phyloP scores from a whole-genome alignment of 208 protist genomes.

The Leishmania lainsoni region DNA sequence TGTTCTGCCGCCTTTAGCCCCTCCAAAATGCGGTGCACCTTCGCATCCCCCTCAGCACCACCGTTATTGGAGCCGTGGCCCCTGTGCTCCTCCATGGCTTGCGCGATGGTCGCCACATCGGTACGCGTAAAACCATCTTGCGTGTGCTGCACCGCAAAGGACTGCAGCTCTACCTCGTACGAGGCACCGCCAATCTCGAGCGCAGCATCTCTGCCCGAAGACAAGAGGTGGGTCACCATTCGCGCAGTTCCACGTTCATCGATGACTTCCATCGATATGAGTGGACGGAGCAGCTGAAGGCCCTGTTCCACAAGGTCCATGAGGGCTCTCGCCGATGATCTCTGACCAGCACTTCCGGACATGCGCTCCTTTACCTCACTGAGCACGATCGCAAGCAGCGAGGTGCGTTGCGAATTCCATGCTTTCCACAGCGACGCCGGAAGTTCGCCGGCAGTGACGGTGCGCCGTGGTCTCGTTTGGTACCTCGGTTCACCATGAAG shows the following conservation, averaged over 20 bases:
- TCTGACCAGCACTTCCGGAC: neutral
- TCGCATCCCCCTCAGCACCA: neutral
- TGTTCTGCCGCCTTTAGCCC: constrained; percentile 19
- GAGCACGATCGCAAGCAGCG: constrained; percentile 2
- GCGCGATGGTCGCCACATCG: constrained; percentile 6
- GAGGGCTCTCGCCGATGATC: neutral
- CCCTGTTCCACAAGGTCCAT: constrained; percentile 14
- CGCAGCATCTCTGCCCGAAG: neutral
- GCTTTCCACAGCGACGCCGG: neutral
- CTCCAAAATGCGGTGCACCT: neutral
- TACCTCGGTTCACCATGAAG: neutral
- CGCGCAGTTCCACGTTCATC: constrained; percentile 20
- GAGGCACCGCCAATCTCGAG: constrained; percentile 13
- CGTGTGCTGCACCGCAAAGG: constrained; percentile 17
- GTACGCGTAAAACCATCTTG: constrained; percentile 19
- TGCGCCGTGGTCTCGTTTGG: neutral
- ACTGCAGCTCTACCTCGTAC: constrained; percentile 19
- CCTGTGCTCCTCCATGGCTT: neutral
- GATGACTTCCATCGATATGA: constrained; percentile 14
- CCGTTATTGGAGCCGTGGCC: neutral
- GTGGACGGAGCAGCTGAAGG: constrained; percentile 14
- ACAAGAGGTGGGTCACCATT: constrained; percentile 17
- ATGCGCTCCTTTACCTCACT: constrained; percentile 6
- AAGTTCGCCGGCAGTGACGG: neutral
- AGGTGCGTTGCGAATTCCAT: neutral